Evolutionary conservation across 768 basidiomycete species (phyloP).

Genomic region (Kwoniella pini): DNA sequence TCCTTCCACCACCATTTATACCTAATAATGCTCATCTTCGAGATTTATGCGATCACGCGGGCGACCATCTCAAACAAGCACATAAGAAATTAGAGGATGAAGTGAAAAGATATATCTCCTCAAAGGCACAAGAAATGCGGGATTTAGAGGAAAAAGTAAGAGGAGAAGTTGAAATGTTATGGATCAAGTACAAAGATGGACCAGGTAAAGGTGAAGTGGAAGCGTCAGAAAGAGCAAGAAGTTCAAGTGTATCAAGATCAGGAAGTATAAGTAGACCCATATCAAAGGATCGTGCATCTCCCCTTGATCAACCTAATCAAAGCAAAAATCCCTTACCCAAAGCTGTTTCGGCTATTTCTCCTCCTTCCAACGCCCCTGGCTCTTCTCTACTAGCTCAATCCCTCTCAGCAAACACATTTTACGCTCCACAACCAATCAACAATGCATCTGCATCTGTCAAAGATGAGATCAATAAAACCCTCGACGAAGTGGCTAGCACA

Average conservation of each 20-base stretch:
- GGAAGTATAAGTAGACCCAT: conserved; percentile 9
- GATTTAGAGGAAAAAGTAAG: conserved; percentile 41
- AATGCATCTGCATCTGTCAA: conserved; percentile 8
- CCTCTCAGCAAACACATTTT: conserved; percentile 36
- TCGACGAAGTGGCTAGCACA: conserved; percentile 20
- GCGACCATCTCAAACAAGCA: conserved; percentile 28
- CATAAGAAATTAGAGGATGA: conserved; percentile 41
- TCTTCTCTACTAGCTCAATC: conserved; percentile 43
- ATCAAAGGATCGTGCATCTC: conserved; percentile 5
- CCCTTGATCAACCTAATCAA: background rate
- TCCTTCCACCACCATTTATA: conserved; percentile 54
- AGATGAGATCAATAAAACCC: conserved; percentile 24
- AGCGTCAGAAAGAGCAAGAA: conserved; percentile 8
- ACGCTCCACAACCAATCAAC: conserved; percentile 20
- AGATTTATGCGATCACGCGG: conserved; percentile 38
- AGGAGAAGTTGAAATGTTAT: conserved; percentile 49
- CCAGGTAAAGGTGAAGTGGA: conserved; percentile 19
- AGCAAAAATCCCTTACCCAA: conserved; percentile 31
- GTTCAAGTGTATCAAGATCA: conserved; percentile 4
- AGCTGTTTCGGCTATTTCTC: conserved; percentile 6
- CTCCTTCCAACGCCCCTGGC: conserved; percentile 14
- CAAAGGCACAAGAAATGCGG: conserved; percentile 39
- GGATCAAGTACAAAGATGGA: conserved; percentile 42
- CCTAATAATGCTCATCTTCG: conserved; percentile 49
- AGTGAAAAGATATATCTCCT: conserved; percentile 35